Evolutionary conservation across 1,284 basidiomycete species (phyloP).

Genomic region (Mycena sp.): DNA sequence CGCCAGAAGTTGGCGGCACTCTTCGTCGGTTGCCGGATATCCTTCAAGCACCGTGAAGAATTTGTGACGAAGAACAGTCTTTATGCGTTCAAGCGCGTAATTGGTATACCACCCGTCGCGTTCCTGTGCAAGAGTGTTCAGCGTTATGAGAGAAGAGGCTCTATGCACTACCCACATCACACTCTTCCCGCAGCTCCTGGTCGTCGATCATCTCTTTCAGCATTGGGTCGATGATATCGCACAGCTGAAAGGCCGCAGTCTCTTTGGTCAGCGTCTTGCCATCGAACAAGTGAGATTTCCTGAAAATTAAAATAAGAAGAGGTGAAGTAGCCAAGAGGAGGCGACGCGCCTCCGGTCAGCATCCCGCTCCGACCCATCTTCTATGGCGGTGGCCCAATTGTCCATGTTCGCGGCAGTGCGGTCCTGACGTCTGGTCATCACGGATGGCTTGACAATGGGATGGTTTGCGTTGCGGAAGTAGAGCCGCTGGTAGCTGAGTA

Average conservation of each 20-base stretch:
- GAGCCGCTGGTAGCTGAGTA: slow-evolving; percentile 78
- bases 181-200: slow-evolving; percentile 70
- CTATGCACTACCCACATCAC: slow-evolving; percentile 70
- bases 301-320: slow-evolving; percentile 35
- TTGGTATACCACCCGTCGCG: slow-evolving; percentile 88
- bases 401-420: slow-evolving; percentile 50
- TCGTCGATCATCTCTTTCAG: slow-evolving; percentile 83
- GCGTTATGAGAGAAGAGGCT: neutral
- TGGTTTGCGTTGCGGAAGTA: slow-evolving; percentile 88
- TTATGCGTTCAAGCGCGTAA: slow-evolving; percentile 82
- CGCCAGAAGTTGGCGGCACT: slow-evolving; percentile 71
- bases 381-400: slow-evolving; percentile 50
- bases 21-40: slow-evolving; percentile 72
- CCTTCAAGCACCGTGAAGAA: slow-evolving; percentile 87
- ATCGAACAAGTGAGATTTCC: slow-evolving; percentile 89
- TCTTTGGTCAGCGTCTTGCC: slow-evolving; percentile 82
- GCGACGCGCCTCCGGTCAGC: slow-evolving; percentile 42
- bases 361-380: slow-evolving; percentile 50
- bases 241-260: slow-evolving; percentile 92
- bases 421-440: slow-evolving; percentile 74
- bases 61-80: slow-evolving; percentile 85
- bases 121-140: slow-evolving; percentile 56
- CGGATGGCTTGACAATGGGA: slow-evolving; percentile 76
- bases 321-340: slow-evolving; percentile 5
- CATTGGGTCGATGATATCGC: slow-evolving; percentile 90